Base-by-base conservation (phyloP, 106 monocot genomes). In the Alisma plantagoaquatica region DNA sequence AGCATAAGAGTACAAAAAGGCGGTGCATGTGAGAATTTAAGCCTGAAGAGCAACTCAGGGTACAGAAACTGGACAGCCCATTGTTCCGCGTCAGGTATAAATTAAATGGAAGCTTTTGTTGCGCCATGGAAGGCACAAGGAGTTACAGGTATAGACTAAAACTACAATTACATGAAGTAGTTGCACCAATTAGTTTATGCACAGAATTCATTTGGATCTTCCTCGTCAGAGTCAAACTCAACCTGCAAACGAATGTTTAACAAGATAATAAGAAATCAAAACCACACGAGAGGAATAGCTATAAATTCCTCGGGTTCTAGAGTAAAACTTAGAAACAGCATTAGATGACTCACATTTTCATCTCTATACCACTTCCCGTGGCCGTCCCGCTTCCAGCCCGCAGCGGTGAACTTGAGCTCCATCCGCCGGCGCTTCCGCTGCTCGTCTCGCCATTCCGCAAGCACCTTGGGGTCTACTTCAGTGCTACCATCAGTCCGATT, bases 371-470 rank as follows among this genome's bases (percentile, higher is more conserved):
- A 88, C 50, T 70, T 83, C 25, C 88, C 88, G 61, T 79, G 54
- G 51, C 79, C 53, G 64, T 88, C 88, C 2, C 83, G 61, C 53
- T 83, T 88, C 88, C 88, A 88, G 31, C 83, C 88, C 38, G 83
- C 78, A 30, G 78, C 70, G 24, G 61, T 73, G 62, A 88, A 79
- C 52, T 70, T 68, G 28, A 88, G 82, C 51, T 88, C 88, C 47
- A 69, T 73, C 56, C 79, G 63, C 56, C 27, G 70, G 10, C 53
- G 54, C 50, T 65, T 62, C 18, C 3, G 50, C 54, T 61, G 23
- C 43, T 75, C 72, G 1, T 33, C 33, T 42, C 71, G 26, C 59
- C 31, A 24, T 0, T 78, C 67, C 18, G 16, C 52, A 16, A 27
- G n/a, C 25, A 53, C 30, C 10, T 10, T 32, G 33, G 15, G 23